These are phyloP conservation scores for Aspergillus affinis DNA, from an alignment of 495 filamentous ascomycete genomes.

Conservation along the genomic window DNA sequence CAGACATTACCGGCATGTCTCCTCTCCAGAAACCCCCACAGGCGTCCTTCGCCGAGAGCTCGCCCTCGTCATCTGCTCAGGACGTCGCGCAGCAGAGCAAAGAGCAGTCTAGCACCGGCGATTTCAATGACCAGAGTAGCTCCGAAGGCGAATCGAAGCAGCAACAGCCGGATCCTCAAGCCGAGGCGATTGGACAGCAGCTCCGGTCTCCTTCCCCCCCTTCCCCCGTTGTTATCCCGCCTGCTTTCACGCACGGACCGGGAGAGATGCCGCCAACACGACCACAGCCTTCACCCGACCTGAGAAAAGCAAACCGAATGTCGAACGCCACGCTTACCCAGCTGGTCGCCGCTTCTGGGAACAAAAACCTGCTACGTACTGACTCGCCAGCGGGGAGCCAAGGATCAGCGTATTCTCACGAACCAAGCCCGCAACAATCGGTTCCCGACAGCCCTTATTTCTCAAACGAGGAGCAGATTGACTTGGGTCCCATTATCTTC, in stretches of 20 bases:
- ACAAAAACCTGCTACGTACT: slow-evolving; percentile 36
- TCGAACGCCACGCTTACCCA: slow-evolving; percentile 79
- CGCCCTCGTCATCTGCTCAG: slow-evolving; percentile 36
- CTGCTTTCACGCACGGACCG: slow-evolving; percentile 70
- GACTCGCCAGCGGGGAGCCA: slow-evolving; percentile 36
- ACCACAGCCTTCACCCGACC: slow-evolving; percentile 70
- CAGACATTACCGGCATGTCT: slow-evolving; percentile 49
- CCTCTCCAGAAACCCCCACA: slow-evolving; percentile 20
- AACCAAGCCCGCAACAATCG: slow-evolving; percentile 20
- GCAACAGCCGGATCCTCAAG: slow-evolving; percentile 8
- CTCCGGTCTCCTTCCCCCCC: slow-evolving; percentile 60
- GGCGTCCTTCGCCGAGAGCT: slow-evolving; percentile 31
- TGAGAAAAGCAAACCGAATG: slow-evolving; percentile 75
- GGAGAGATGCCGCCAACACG: slow-evolving; percentile 64
- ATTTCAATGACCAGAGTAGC: slow-evolving; percentile 51
- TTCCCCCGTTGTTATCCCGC: slow-evolving; percentile 71
- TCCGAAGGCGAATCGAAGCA: slow-evolving; percentile 57
- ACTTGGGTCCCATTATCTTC: background rate
- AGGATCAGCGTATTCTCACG: slow-evolving; percentile 12
- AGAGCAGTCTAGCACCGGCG: slow-evolving; percentile 23
- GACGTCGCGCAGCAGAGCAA: slow-evolving; percentile 38
- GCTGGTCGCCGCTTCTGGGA: slow-evolving; percentile 61
- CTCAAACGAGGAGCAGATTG: background rate
- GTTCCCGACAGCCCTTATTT: slow-evolving; percentile 3
- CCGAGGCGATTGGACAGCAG: slow-evolving; percentile 41